Evolutionary conservation across 208 protist genomes (phyloP).

Genomic region (Blastocrithidia nonstop): DNA sequence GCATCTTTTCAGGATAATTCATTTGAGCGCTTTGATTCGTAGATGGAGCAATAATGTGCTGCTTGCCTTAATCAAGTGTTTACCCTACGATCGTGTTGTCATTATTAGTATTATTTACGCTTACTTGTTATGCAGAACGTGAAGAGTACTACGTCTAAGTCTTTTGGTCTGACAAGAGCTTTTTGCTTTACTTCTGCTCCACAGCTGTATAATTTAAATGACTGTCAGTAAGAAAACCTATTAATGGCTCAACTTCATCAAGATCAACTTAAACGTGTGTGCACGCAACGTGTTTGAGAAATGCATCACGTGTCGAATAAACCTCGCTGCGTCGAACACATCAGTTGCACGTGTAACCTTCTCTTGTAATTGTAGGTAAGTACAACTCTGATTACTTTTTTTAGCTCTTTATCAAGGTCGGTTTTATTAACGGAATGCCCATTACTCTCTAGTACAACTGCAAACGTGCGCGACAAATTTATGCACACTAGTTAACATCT

Average conservation of each 20-base stretch:
- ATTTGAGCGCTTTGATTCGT: too few species aligned
- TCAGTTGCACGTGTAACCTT: constrained; percentile 79
- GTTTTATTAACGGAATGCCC: constrained; percentile 28
- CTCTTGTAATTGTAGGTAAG: constrained; percentile 38
- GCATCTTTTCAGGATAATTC: too few species aligned
- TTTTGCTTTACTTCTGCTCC: too few species aligned
- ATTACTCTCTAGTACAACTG: constrained; percentile 37
- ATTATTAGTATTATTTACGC: too few species aligned
- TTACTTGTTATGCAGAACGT: too few species aligned
- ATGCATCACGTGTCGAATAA: constrained; percentile 55
- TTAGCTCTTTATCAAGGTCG: neutral
- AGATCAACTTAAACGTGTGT: constrained; percentile 56
- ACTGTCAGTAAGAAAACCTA: too few species aligned
- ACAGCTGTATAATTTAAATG: too few species aligned
- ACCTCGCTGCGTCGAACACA: constrained; percentile 19
- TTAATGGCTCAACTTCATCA: constrained; percentile 43
- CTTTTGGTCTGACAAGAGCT: too few species aligned
- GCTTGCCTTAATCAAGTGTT: too few species aligned
- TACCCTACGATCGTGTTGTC: too few species aligned
- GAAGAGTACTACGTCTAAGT: too few species aligned
- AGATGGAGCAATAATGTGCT: too few species aligned
- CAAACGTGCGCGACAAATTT: constrained; percentile 42
- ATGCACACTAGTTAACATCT: constrained; percentile 20
- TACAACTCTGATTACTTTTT: neutral
- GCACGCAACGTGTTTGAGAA: constrained; percentile 60